Base-by-base conservation (phyloP, 1,284 basidiomycete genomes). In the Pisolithus thermaeus region DNA sequence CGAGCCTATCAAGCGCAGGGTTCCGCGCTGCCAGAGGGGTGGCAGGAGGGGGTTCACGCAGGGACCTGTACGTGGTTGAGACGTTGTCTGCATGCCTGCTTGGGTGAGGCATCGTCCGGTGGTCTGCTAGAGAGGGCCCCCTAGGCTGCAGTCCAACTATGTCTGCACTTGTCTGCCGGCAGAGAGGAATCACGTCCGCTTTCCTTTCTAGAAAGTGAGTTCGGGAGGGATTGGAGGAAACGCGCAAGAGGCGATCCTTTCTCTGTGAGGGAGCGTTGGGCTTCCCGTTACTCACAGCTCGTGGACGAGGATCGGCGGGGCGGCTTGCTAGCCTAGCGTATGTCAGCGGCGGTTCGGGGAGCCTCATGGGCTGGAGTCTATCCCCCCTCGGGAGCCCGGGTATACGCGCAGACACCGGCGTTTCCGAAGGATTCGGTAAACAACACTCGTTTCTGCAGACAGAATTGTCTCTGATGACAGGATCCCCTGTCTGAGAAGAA, bases 1-100 rank as follows among this genome's bases (percentile, higher is more conserved):
- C 65, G 37, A 69, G 47, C 49, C 63, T 66, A 22, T 66, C 61
- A 16, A 66, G 53, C 11, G 67, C 69, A n/a, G 67, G 68, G 42
- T 52, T 56, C 12, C 61, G 56, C 50, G 57, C 54, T 43, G 49
- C 35, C 0, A 47, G 14, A 22, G 50, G 20, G 28, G n/a, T 37
- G 25, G n/a, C n/a, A n/a, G n/a, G n/a, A n/a, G n/a, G n/a, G n/a
- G n/a, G n/a, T n/a, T n/a, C n/a, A n/a, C n/a, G n/a, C n/a, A n/a
- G n/a, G n/a, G n/a, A n/a, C n/a, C n/a, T n/a, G n/a, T 56, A 64
- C 14, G 55, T 49, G 37, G 55, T 51, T 22, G 56, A 50, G 11
- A 55, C 46, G 44, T 52, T 23, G n/a, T 52, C n/a, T 18, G 55
- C 28, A 32, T 46, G 40, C 3, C 42, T 50, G 39, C 22, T 48